A percentile compares a stretch with the other conserved stretches of the same genome.
phyloP scores from a whole-genome alignment of 2,329 filamentous ascomycete genomes.

The Fusarium sp. region DNA sequence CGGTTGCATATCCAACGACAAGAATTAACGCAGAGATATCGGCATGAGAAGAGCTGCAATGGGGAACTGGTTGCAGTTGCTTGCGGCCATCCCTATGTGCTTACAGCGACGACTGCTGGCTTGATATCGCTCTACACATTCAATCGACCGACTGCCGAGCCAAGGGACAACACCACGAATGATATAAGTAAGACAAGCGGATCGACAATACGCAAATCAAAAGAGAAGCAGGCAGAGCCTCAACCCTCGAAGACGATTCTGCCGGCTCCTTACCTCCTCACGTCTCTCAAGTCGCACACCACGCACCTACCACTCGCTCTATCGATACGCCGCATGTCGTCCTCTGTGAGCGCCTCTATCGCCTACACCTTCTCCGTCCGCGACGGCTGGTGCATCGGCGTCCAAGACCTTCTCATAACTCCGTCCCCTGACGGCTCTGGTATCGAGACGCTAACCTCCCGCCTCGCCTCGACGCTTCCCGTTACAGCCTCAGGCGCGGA shows the following conservation, averaged over 20 bases:
- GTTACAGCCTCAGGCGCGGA: conserved; percentile 44
- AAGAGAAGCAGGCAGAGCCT: not conserved
- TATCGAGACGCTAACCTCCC: conserved; percentile 54
- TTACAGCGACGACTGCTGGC: conserved; percentile 83
- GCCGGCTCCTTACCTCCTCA: conserved; percentile 67
- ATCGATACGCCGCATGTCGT: conserved; percentile 79
- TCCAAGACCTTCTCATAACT: conserved; percentile 86
- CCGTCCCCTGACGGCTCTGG: conserved; percentile 45
- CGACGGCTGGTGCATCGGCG: conserved; percentile 88
- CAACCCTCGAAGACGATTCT: conserved; percentile 25
- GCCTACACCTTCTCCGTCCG: conserved; percentile 87
- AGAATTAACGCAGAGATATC: conserved; percentile 66
- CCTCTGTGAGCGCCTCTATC: conserved; percentile 82
- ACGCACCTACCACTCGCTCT: conserved; percentile 84
- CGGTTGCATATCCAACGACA: conserved; percentile 64
- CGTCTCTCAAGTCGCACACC: conserved; percentile 85
- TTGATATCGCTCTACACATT: conserved; percentile 84
- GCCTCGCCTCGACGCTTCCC: conserved; percentile 56
- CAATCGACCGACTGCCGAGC: conserved; percentile 45
- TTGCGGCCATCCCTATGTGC: conserved; percentile 79
- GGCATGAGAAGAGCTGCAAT: conserved; percentile 73
- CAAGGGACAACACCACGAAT: conserved; percentile 14
- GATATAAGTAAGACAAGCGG: conserved; percentile 6
- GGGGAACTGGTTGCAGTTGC: conserved; percentile 80
- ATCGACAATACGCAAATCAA: not conserved